Base-by-base conservation (phyloP, 805 yeast genomes). In the Lachancea fermentati region DNA sequence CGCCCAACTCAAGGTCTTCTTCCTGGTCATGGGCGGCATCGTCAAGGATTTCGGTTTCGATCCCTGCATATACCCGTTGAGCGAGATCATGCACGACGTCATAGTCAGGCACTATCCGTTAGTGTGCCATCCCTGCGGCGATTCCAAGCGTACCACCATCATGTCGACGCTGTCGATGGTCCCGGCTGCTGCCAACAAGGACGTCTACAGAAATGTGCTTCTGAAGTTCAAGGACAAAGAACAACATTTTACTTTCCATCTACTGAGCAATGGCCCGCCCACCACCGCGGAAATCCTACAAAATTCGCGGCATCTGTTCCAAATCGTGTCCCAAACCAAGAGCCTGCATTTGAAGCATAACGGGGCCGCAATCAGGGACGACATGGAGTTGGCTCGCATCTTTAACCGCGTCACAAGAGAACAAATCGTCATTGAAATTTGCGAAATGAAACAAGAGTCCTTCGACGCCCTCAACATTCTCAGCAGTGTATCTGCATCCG, bases 41-140 rank as follows among this genome's bases (percentile, higher is more conserved):
- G 72, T 82, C 28, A 80, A 78, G 46, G 95, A 85, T 59, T 85
- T 80, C 64, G 94, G 95, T 1, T 85, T 85, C 56, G 88, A 86
- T 52, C 56, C 71, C 2, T 69, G 80, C n/a, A 63, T 83, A 42
- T 71, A 71, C 43, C 80, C 84, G 2, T 58, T 86, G 19, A 74
- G 85, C 46, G 91, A 83, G 48, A 70, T 84, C 2, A 75, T 82
- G 50, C 81, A 79, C 54, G 78, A 73, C 39, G 62, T 75, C 19
- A 68, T 84, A 4, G 55, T 78, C 30, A 68, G 68, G 32, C 87
- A 81, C 46, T 83, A 79, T 53, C 91, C 93, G 7, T 58, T 82
- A 9, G 42, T 35, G 8, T 36, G 42, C 34, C 37, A 45, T 19
- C 41, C 41, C 2, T 35, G 22, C n/a, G 41, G 38, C 4, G 41